Evolutionary conservation across 345 rosid genomes (phyloP).

Genomic region (Eucalyptus pauciflora): DNA sequence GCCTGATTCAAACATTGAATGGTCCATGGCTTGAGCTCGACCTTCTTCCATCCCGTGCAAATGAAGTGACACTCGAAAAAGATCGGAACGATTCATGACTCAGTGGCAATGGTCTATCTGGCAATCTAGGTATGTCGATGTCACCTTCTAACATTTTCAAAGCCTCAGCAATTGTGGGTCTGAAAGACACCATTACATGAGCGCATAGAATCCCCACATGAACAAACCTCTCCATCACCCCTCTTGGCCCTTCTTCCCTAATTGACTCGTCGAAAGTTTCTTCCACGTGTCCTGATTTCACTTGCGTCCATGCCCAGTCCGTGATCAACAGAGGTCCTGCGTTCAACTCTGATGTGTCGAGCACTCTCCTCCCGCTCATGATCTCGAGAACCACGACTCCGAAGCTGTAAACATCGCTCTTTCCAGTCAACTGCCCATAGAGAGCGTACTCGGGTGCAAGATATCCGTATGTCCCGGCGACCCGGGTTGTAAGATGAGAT

Average conservation of each 20-base stretch:
- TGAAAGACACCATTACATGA: slow-evolving; percentile 46
- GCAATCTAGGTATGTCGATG: slow-evolving; percentile 44
- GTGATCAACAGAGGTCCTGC: slow-evolving; percentile 13
- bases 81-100: slow-evolving; percentile 33
- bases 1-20: background rate
- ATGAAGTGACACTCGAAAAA: background rate
- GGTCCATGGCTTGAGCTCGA: background rate
- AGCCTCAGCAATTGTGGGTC: slow-evolving; percentile 48
- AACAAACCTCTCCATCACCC: slow-evolving; percentile 53
- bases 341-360: slow-evolving; percentile 16
- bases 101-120: slow-evolving; percentile 53
- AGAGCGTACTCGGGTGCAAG: slow-evolving; percentile 51
- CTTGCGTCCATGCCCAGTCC: slow-evolving; percentile 50
- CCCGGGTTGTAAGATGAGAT: slow-evolving; percentile 54
- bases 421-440: slow-evolving; percentile 52
- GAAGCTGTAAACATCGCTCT: slow-evolving; percentile 53
- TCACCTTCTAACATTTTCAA: slow-evolving; percentile 53
- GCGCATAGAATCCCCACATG: slow-evolving; percentile 59
- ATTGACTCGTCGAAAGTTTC: slow-evolving; percentile 25
- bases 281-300: slow-evolving; percentile 21
- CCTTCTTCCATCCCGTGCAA: background rate
- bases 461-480: slow-evolving; percentile 55
- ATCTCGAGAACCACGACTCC: slow-evolving; percentile 44
- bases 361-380: slow-evolving; percentile 48
- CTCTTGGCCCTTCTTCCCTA: slow-evolving; percentile 30